Conservation (phyloP, 176 grass and related monocot genomes). For the Metroxylon sagu region DNA sequence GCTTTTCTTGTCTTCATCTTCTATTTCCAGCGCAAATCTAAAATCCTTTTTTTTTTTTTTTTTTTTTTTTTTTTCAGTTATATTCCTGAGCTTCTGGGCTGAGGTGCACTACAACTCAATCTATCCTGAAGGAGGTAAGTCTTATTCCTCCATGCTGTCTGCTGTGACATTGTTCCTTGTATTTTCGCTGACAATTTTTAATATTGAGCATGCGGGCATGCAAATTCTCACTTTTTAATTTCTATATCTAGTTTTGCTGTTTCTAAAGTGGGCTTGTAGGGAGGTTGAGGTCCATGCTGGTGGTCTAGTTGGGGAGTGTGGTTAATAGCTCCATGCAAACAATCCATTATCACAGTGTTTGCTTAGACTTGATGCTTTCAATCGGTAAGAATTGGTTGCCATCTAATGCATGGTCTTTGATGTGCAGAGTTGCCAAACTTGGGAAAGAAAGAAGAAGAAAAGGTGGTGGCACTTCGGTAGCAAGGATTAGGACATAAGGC, state of each 20-base stretch:
- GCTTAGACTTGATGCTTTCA: too few species aligned
- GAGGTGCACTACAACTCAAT: conserved; percentile 93
- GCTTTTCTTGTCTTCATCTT: background rate
- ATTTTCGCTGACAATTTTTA: too few species aligned
- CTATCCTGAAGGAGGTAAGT: conserved; percentile 82
- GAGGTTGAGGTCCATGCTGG: too few species aligned
- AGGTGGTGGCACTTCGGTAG: conserved; percentile 59
- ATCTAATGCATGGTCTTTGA: background rate
- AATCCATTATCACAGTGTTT: too few species aligned
- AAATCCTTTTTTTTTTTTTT: background rate
- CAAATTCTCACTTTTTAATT: too few species aligned
- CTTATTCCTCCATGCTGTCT: background rate
- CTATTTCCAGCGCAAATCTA: background rate
- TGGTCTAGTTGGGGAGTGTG: too few species aligned
- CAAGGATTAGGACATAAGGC: background rate
- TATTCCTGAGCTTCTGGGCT: conserved; percentile 88
- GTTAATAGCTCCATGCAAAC: too few species aligned
- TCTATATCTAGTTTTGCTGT: too few species aligned
- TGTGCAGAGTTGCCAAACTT: conserved; percentile 47
- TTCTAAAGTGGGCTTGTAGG: too few species aligned
- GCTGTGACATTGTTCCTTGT: too few species aligned
- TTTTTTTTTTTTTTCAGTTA: conserved; percentile 34
- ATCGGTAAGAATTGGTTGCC: too few species aligned
- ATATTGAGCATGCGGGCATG: too few species aligned
- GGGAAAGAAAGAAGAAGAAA: conserved; percentile 45